Base-by-base conservation (phyloP, 1,284 basidiomycete species). In the Apiotrichum sp. region DNA sequence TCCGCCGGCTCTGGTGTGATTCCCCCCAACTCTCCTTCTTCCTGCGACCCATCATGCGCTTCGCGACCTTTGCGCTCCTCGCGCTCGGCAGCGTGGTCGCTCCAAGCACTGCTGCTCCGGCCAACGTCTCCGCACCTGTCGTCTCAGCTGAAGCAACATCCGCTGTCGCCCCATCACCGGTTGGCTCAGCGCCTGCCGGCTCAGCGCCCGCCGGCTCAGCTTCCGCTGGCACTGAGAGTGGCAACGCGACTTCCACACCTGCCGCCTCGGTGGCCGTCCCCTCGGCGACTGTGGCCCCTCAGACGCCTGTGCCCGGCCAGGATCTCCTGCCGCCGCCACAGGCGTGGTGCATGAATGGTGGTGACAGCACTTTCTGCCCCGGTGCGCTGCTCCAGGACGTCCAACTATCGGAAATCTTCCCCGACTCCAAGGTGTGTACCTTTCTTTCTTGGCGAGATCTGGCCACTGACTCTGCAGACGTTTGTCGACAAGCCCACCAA, bases 401-500 rank as follows among this genome's bases (percentile, higher is more conserved):
- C 55, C 87, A 93, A 75, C 65, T 95, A 45, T 86, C 90, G 0
- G 71, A 81, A 33, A 77, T 89, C 36, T 97, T 83, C 71, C 67
- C 79, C 0, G 93, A 97, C 73, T 85, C 85, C 52, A 96, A 96
- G 77, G 91, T 88, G 0, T 39, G 38, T 6, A 8, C 13, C 63
- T 53, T 14, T n/a, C 4, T 4, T 32, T 22, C 22, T 22, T 22
- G 22, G 22, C 22, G 22, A 22, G 22, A 6, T 1, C 29, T 16
- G 6, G 10, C 33, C 13, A 38, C 29, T 14, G 16, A 49, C 39
- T 47, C 47, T 38, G 10, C 52, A 70, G 65, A 75, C 72, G 0
- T 88, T 96, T 70, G 86, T 88, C 13, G 92, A 96, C 80, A 95
- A 74, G 79, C 91, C 89, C 1, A 93, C 90, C 0, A 80, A 78